Evolutionary conservation across 2,329 filamentous ascomycete species (phyloP).

Genomic region (Periconia sp.): DNA sequence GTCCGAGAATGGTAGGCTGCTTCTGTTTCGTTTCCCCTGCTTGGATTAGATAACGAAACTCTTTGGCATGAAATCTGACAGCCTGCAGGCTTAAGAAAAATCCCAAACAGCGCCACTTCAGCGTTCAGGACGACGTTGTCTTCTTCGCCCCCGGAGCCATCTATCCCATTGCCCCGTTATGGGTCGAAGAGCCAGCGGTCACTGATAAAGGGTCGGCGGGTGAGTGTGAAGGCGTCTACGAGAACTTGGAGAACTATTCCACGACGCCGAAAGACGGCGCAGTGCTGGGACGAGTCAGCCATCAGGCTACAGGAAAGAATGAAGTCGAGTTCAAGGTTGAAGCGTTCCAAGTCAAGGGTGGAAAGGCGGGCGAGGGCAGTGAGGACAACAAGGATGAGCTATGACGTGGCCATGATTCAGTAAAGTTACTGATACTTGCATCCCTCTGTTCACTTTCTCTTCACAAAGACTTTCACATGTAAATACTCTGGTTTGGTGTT

Average conservation of each 20-base stretch:
- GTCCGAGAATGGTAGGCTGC: constrained; percentile 35
- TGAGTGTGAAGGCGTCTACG: constrained; percentile 25
- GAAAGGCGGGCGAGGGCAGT: neutral
- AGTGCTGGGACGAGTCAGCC: constrained; percentile 30
- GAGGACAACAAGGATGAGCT: constrained; percentile 27
- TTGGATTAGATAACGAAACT: neutral
- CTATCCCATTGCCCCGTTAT: constrained; percentile 54
- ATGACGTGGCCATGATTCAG: constrained; percentile 6
- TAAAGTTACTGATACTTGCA: neutral
- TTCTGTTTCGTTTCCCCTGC: neutral
- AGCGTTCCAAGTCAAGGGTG: constrained; percentile 26
- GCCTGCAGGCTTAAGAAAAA: constrained; percentile 52
- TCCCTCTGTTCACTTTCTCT: neutral
- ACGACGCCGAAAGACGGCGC: constrained; percentile 32
- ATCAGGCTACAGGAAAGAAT: constrained; percentile 25
- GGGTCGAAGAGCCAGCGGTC: constrained; percentile 47
- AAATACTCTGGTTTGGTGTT: neutral
- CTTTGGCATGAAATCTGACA: neutral
- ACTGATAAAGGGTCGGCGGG: constrained; percentile 23
- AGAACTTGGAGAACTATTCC: constrained; percentile 33
- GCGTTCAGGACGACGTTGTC: constrained; percentile 48
- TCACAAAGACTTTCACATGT: neutral
- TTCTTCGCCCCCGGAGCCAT: constrained; percentile 58
- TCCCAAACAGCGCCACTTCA: constrained; percentile 43
- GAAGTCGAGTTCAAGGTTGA: constrained; percentile 36